phyloP scores from a whole-genome alignment of 805 yeast species.

The Millerozyma acaciae region DNA sequence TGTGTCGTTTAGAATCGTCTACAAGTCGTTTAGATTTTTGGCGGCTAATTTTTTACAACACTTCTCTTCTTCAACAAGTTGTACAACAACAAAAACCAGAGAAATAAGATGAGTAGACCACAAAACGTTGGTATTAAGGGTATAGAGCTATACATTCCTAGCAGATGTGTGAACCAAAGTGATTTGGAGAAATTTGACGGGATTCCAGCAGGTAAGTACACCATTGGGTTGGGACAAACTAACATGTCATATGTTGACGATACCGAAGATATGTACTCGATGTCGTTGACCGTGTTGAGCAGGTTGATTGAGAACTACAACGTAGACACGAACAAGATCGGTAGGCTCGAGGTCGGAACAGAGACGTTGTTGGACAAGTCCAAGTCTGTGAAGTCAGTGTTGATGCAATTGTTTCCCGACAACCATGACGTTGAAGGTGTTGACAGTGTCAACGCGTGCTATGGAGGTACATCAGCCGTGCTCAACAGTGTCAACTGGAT shows the following conservation, averaged over 20 bases:
- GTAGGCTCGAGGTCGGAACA: slow-evolving; percentile 97
- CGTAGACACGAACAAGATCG: slow-evolving; percentile 76
- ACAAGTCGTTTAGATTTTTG: too few relatives aligned
- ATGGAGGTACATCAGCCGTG: slow-evolving; percentile 96
- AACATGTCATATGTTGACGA: slow-evolving; percentile 97
- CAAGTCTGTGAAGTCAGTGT: slow-evolving; percentile 90
- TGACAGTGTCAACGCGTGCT: slow-evolving; percentile 95
- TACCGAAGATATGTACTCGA: slow-evolving; percentile 94
- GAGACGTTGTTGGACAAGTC: slow-evolving; percentile 96
- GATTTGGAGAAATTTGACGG: slow-evolving; percentile 84
- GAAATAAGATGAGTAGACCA: slow-evolving; percentile 20
- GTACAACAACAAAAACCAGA: neutral
- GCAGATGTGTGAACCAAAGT: slow-evolving; percentile 66
- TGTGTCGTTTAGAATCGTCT: too few relatives aligned
- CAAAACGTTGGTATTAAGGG: slow-evolving; percentile 93
- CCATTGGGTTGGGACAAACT: slow-evolving; percentile 98
- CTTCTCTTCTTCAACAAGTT: neutral
- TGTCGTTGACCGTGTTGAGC: slow-evolving; percentile 83
- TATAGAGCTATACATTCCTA: slow-evolving; percentile 87
- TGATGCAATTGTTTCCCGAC: slow-evolving; percentile 88
- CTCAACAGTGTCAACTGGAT: slow-evolving; percentile 94
- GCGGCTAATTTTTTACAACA: slow-evolving; percentile 2
- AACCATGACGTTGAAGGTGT: slow-evolving; percentile 93
- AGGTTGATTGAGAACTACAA: slow-evolving; percentile 75
- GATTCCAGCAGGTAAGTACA: slow-evolving; percentile 91